These are phyloP conservation scores for Aspergillus sclerotioniger DNA, from an alignment of 495 filamentous ascomycete species.

Conservation along the genomic window DNA sequence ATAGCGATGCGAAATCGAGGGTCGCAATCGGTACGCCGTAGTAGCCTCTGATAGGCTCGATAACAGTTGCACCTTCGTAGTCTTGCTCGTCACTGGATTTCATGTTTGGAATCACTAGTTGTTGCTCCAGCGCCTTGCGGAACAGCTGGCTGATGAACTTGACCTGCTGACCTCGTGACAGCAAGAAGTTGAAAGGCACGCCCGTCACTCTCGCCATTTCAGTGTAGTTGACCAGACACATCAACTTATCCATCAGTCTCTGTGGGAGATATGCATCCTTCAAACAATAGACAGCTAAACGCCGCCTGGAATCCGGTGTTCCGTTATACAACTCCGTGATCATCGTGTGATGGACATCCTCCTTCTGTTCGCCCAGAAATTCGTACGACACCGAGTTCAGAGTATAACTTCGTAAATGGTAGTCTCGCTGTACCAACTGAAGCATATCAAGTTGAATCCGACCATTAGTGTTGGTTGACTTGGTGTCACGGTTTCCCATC, in stretches of 20 bases:
- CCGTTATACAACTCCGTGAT: constrained; percentile 98
- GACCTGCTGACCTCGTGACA: constrained; percentile 91
- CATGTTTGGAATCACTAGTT: constrained; percentile 88
- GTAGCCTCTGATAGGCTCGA: constrained; percentile 88
- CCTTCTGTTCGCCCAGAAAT: constrained; percentile 96
- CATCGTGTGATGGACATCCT: constrained; percentile 98
- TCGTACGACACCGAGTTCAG: constrained; percentile 96
- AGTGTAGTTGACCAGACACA: constrained; percentile 95
- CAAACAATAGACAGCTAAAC: constrained; percentile 92
- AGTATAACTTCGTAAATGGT: constrained; percentile 94
- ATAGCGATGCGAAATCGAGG: constrained; percentile 97
- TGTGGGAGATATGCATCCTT: constrained; percentile 98
- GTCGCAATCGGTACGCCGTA: constrained; percentile 94
- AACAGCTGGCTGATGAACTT: constrained; percentile 98
- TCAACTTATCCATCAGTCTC: constrained; percentile 93
- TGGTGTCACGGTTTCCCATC: constrained; percentile 95
- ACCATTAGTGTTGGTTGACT: constrained; percentile 90
- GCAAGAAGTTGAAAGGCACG: constrained; percentile 93
- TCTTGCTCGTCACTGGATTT: constrained; percentile 68
- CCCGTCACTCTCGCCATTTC: constrained; percentile 99
- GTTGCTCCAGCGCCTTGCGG: constrained; percentile 87
- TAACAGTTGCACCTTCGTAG: constrained; percentile 97
- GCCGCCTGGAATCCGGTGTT: constrained; percentile 82
- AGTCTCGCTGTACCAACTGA: constrained; percentile 88
- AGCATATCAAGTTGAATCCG: constrained; percentile 90